Conservation (phyloP, 2,329 filamentous ascomycete genomes). For the Onygenales sp. region DNA sequence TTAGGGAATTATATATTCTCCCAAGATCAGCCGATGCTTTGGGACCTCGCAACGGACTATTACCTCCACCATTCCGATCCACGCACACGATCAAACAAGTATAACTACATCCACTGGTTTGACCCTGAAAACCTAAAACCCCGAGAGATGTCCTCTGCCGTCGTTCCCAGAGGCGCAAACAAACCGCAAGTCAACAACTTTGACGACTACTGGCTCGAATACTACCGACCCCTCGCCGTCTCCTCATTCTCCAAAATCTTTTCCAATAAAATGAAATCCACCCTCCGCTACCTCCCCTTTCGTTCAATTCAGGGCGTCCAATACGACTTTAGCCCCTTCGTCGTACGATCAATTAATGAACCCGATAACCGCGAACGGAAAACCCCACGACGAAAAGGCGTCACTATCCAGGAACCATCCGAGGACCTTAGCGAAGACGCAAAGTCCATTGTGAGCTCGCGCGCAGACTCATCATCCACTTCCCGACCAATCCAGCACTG, state of each 20-base stretch:
- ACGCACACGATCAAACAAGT: conserved; percentile 55
- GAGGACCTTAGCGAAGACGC: conserved; percentile 37
- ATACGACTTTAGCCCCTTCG: conserved; percentile 80
- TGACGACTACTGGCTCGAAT: conserved; percentile 96
- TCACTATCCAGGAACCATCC: conserved; percentile 57
- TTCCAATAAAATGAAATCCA: conserved; percentile 83
- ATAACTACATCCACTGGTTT: conserved; percentile 85
- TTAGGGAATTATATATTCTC: conserved; percentile 89
- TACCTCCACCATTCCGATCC: conserved; percentile 89
- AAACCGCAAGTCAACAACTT: conserved; percentile 45
- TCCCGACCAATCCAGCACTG: conserved; percentile 18
- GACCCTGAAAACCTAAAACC: conserved; percentile 62
- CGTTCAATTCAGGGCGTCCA: conserved; percentile 57
- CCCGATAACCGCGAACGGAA: conserved; percentile 54
- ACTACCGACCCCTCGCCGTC: conserved; percentile 79
- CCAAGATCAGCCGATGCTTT: conserved; percentile 86
- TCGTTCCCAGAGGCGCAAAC: conserved; percentile 13
- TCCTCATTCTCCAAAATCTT: conserved; percentile 91
- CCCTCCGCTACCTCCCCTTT: conserved; percentile 70
- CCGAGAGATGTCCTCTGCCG: conserved; percentile 45
- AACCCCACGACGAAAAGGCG: conserved; percentile 51
- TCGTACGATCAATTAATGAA: conserved; percentile 54
- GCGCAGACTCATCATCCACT: conserved; percentile 9
- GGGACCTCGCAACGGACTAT: conserved; percentile 92
- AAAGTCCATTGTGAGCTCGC: conserved; percentile 25